Evolutionary conservation across 495 filamentous ascomycete species (phyloP).

Genomic region (Hypoxylon fuscum): DNA sequence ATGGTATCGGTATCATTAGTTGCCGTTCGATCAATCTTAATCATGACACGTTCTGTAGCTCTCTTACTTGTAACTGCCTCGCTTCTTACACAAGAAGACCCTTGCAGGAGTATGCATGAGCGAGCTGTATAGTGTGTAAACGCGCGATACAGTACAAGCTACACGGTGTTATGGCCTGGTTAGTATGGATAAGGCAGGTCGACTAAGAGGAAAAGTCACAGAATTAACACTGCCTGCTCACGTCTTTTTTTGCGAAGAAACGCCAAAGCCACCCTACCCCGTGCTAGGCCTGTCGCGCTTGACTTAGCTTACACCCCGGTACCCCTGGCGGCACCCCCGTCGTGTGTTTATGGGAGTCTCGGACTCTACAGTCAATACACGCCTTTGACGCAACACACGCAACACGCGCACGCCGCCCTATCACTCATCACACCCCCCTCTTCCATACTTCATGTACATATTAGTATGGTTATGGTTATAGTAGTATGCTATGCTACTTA

Average conservation of each 20-base stretch:
- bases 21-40: conserved; percentile 29
- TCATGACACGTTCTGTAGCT: conserved; percentile 20
- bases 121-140: conserved; percentile 29
- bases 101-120: conserved; percentile 38
- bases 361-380: conserved; percentile 18
- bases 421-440: conserved; percentile 14
- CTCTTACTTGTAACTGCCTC: conserved; percentile 5
- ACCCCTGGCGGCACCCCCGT: conserved; percentile 2
- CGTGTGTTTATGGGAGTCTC: conserved; percentile 22
- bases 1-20: conserved; percentile 20
- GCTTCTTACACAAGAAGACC: conserved; percentile 25
- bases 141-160: conserved; percentile 24
- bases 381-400: conserved; percentile 31
- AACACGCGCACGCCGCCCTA: conserved; percentile 28
- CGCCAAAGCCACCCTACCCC: conserved; percentile 39
- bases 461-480: no score
- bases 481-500: conserved; percentile 31
- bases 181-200: conserved; percentile 40
- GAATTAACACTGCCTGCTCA: conserved; percentile 38
- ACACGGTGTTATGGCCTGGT: conserved; percentile 18
- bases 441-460: no score
- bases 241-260: conserved; percentile 33
- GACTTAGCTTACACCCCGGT: conserved; percentile 21
- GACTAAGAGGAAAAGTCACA: conserved; percentile 31
- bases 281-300: conserved; percentile 36